Conservation (phyloP, 495 filamentous ascomycete genomes). For the Hypoxylon perforatum region DNA sequence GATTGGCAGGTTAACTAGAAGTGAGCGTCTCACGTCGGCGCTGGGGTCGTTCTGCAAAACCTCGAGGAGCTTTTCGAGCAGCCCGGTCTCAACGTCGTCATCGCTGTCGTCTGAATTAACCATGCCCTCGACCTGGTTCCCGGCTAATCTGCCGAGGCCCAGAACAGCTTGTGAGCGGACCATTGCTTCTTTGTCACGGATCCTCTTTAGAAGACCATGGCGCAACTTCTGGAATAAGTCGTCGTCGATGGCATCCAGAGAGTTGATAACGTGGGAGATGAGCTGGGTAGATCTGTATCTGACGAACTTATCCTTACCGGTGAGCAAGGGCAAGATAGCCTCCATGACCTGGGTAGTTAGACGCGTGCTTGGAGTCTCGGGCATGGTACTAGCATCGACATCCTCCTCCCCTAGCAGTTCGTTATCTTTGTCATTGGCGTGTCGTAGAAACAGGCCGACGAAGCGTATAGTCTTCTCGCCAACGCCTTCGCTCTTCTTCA, state of each 20-base stretch:
- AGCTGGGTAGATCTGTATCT: constrained; percentile 92
- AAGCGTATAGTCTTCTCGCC: constrained; percentile 89
- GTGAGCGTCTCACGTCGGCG: constrained; percentile 87
- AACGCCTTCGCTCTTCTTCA: constrained; percentile 92
- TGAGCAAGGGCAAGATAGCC: constrained; percentile 74
- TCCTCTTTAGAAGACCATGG: constrained; percentile 79
- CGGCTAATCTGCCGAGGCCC: constrained; percentile 84
- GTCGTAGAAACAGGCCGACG: constrained; percentile 82
- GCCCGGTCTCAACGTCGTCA: constrained; percentile 64
- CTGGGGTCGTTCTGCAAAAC: constrained; percentile 94
- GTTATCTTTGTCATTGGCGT: constrained; percentile 85
- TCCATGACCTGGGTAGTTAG: constrained; percentile 77
- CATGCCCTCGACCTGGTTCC: constrained; percentile 80
- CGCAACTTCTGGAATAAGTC: constrained; percentile 85
- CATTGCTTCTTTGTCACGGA: constrained; percentile 91
- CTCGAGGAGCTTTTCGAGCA: constrained; percentile 86
- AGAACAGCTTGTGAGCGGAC: constrained; percentile 95
- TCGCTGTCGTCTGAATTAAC: constrained; percentile 74
- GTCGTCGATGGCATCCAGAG: constrained; percentile 88
- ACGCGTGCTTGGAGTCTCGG: constrained; percentile 83
- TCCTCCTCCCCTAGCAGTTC: constrained; percentile 60
- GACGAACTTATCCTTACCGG: constrained; percentile 89
- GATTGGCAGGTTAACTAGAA: constrained; percentile 90
- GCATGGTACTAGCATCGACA: constrained; percentile 69
- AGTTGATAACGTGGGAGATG: constrained; percentile 86